phyloP scores from a whole-genome alignment of 2,329 filamentous ascomycete species.

The Penicillium sp. region DNA sequence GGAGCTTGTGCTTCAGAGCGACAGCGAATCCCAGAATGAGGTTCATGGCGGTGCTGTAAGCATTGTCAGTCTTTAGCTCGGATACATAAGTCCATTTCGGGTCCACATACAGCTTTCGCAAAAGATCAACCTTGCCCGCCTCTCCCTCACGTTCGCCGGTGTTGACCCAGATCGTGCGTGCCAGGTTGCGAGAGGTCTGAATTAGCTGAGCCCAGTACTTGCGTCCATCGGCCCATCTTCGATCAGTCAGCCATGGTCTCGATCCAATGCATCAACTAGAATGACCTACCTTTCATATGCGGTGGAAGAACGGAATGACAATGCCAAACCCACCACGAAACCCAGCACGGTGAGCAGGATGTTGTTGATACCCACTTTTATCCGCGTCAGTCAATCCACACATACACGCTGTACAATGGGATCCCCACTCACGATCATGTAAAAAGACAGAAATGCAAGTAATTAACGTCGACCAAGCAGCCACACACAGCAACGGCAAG shows the following conservation, averaged over 20 bases:
- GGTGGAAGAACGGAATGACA: conserved; percentile 71
- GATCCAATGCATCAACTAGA: background rate
- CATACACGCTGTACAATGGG: no score
- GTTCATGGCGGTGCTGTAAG: conserved; percentile 59
- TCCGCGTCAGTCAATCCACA: conserved; percentile 5
- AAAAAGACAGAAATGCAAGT: conserved; percentile 52
- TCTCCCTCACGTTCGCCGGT: conserved; percentile 55
- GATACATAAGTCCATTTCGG: background rate
- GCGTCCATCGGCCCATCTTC: conserved; percentile 56
- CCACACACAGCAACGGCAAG: conserved; percentile 60
- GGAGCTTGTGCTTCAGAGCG: conserved; percentile 73
- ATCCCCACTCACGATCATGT: conserved; percentile 31
- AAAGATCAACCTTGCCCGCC: conserved; percentile 59
- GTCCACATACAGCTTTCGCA: conserved; percentile 57
- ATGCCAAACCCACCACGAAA: conserved; percentile 74
- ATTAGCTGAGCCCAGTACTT: conserved; percentile 58
- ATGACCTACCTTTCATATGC: conserved; percentile 64
- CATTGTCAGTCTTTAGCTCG: conserved; percentile 7
- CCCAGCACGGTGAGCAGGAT: conserved; percentile 69
- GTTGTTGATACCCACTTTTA: conserved; percentile 54
- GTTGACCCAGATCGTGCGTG: conserved; percentile 78
- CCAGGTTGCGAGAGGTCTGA: conserved; percentile 53
- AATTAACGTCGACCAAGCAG: conserved; percentile 61
- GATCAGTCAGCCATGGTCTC: conserved; percentile 1
- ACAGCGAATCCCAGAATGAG: conserved; percentile 72